Evolutionary conservation across 108 stramenopile genomes (phyloP).

Genomic region (Nannochloropsis salina): DNA sequence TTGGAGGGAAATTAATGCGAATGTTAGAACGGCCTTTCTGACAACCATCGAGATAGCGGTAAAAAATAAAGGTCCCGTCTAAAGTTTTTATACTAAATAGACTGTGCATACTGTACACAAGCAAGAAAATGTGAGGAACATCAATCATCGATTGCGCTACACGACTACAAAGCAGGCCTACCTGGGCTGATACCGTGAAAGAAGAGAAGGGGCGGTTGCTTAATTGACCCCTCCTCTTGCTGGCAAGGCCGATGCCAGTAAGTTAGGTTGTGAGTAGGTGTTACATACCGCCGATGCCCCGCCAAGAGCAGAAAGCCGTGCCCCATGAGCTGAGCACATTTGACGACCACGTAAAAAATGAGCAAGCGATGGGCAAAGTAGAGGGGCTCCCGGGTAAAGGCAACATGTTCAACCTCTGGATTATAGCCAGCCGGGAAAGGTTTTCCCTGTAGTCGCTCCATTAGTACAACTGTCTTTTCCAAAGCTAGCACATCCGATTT

Average conservation of each 20-base stretch:
- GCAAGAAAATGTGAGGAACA: too few species aligned
- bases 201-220: conserved; percentile 16
- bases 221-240: neutral
- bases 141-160: too few species aligned
- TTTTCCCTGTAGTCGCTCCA: neutral
- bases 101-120: too few species aligned
- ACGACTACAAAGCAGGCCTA: neutral
- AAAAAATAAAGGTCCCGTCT: too few species aligned
- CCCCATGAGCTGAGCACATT: neutral
- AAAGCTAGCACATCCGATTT: neutral
- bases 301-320: neutral
- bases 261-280: neutral
- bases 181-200: conserved; percentile 20
- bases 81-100: too few species aligned
- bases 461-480: neutral
- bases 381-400: neutral
- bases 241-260: conserved; percentile 5
- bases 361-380: conserved; percentile 6
- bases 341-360: neutral
- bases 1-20: too few species aligned
- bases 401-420: neutral
- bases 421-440: neutral
- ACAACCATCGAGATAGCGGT: too few species aligned
- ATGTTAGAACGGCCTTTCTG: too few species aligned
- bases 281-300: conserved; percentile 11